A percentile compares a stretch with the other conserved stretches of the same genome.
Evolutionary conservation across 2,329 filamentous ascomycete genomes (phyloP).

Genomic region (Phyllosticta citribraziliensis): DNA sequence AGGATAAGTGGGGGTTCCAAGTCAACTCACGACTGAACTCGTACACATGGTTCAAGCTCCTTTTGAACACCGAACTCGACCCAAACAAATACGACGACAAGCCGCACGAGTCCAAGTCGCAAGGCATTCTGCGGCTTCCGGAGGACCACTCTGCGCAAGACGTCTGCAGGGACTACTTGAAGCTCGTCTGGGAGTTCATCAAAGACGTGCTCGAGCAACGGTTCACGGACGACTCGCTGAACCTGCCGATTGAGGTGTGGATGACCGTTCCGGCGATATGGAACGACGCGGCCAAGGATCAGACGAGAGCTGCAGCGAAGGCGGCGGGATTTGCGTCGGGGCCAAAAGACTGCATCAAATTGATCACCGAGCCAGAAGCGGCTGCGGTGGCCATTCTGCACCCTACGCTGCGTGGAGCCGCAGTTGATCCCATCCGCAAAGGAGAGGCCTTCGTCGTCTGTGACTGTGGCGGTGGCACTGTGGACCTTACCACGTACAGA

Average conservation of each 20-base stretch:
- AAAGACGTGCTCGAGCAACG: background rate
- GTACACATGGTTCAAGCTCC: background rate
- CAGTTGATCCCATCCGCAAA: constrained; percentile 53
- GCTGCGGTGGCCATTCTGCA: constrained; percentile 47
- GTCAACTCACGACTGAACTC: background rate
- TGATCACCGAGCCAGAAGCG: constrained; percentile 74
- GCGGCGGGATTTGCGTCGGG: constrained; percentile 67
- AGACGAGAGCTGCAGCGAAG: constrained; percentile 67
- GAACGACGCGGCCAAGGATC: constrained; percentile 79
- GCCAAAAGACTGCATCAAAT: constrained; percentile 54
- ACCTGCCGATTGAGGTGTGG: constrained; percentile 66
- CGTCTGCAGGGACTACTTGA: background rate
- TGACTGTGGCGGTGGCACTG: constrained; percentile 48
- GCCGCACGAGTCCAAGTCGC: background rate
- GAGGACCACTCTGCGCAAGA: background rate
- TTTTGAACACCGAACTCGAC: background rate
- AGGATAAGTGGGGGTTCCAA: background rate
- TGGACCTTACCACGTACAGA: constrained; percentile 75
- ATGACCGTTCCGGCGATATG: constrained; percentile 76
- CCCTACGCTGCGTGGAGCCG: constrained; percentile 69
- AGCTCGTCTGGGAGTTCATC: background rate
- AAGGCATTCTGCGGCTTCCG: background rate
- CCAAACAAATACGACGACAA: background rate
- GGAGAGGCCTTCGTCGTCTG: constrained; percentile 53
- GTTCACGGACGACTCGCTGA: background rate